Base-by-base conservation (phyloP, 148 eudicot genomes). In the Diospyros kaki region DNA sequence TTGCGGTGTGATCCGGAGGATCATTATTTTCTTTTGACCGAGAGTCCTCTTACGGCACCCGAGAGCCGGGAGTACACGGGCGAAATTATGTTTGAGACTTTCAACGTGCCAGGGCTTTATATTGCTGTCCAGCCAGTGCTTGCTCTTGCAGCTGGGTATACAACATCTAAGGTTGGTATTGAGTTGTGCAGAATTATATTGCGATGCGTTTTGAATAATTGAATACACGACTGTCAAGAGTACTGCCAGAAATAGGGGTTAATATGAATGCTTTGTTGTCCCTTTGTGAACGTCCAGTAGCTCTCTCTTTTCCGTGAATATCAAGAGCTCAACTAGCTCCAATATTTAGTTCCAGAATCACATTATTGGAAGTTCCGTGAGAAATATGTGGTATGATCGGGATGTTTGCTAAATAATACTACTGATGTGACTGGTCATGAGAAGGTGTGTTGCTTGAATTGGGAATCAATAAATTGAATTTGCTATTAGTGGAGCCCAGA, bases 81-180 rank as follows among this genome's bases (percentile, higher is more conserved):
- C 38, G 98, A 94, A 83, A 94, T 94, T 73, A 94, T 94, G 98
- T 94, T 94, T 13, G 98, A 94, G 94, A 94, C 98, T 41, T 94
- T 94, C 67, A 94, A 94, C 80, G 94, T 94, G 64, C 96, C 97
- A 0, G 98, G 98, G 75, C 98, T 94, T 54, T 92, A 94, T 67
- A 92, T 92, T 68, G 98, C 98, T 0, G 98, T 94, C 84, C 98
- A 94, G 82, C 98, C 98, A 9, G 98, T 94, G 53, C 92, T 94
- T 73, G 97, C 98, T 68, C 82, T 94, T 78, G 98, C 98, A 58
- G 98, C 98, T 80, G 98, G 98, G 63, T 92, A 94, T 80, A 94
- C 96, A 9, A 85, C 96, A 61, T 87, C 97, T 18, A 92, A 94
- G 98, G 97, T 94, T 80, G 73, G 96, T 79, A 45, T 73, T 53